A percentile compares a stretch with the other conserved stretches of the same genome.
Conservation (phyloP, 2,329 filamentous ascomycete genomes). For the Aureobasidium pullulans region DNA sequence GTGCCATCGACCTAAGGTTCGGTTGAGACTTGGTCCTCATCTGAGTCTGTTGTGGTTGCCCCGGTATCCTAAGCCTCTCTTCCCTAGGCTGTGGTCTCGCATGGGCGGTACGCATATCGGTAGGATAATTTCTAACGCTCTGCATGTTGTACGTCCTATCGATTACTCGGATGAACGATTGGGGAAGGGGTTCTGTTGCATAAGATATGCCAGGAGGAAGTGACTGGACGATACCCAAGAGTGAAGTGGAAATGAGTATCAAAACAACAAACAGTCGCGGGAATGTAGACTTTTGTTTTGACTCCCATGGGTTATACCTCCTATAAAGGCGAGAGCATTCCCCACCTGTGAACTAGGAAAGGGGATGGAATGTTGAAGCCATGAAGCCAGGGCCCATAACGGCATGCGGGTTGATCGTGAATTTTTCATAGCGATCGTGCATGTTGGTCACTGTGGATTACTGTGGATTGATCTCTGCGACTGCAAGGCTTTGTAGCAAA, state of each 20-base stretch:
- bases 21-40: slow-evolving; percentile 9
- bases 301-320: slow-evolving; percentile 3
- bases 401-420: slow-evolving; percentile 8
- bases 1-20: background rate
- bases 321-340: slow-evolving; percentile 9
- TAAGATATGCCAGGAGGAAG: slow-evolving; percentile 11
- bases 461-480: background rate
- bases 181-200: slow-evolving; percentile 7
- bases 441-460: background rate
- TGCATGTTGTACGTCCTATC: slow-evolving; percentile 10
- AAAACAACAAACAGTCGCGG: slow-evolving; percentile 13
- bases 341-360: slow-evolving; percentile 8
- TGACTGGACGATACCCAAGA: background rate
- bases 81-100: slow-evolving; percentile 3
- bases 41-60: slow-evolving; percentile 4
- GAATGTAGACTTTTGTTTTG: slow-evolving; percentile 12
- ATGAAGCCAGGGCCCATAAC: slow-evolving; percentile 11
- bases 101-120: background rate
- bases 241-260: slow-evolving; percentile 10
- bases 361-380: slow-evolving; percentile 13
- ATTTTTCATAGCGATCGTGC: slow-evolving; percentile 8
- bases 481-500: background rate
- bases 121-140: slow-evolving; percentile 2
- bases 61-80: slow-evolving; percentile 12
- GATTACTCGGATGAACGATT: slow-evolving; percentile 12